These are phyloP conservation scores for Nevesoporus exiguus DNA, from an alignment of 768 basidiomycete genomes.

Conservation along the genomic window DNA sequence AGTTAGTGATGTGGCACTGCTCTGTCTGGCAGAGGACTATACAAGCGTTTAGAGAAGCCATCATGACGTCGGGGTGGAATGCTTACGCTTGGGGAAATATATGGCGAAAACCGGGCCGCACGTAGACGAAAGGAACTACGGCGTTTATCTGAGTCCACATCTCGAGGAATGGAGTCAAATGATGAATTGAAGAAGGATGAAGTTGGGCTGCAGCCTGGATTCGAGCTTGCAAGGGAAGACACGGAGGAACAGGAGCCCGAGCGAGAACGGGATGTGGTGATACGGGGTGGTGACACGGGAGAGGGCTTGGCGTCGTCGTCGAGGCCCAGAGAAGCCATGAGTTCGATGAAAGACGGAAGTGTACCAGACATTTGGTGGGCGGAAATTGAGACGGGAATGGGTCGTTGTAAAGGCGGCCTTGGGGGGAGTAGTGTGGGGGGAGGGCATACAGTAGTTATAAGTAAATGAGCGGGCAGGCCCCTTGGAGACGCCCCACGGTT, in stretches of 20 bases:
- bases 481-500: slow-evolving; percentile 39
- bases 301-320: slow-evolving; percentile 42
- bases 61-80: neutral
- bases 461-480: slow-evolving; percentile 13
- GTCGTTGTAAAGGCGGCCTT: slow-evolving; percentile 19
- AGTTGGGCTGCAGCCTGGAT: slow-evolving; percentile 28
- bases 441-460: slow-evolving; percentile 26
- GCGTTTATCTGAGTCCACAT: slow-evolving; percentile 31
- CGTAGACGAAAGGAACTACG: slow-evolving; percentile 26
- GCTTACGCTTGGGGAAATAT: slow-evolving; percentile 28
- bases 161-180: slow-evolving; percentile 24
- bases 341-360: slow-evolving; percentile 84
- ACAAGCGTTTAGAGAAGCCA: neutral
- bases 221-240: slow-evolving; percentile 39
- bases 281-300: slow-evolving; percentile 20
- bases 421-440: slow-evolving; percentile 13
- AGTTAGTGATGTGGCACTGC: slow-evolving; percentile 42
- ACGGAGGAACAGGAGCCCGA: slow-evolving; percentile 47
- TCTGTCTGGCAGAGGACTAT: slow-evolving; percentile 43
- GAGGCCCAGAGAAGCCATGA: slow-evolving; percentile 80
- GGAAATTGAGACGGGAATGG: slow-evolving; percentile 29
- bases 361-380: slow-evolving; percentile 51
- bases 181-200: slow-evolving; percentile 38
- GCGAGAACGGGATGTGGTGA: slow-evolving; percentile 27
- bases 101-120: slow-evolving; percentile 30